Evolutionary conservation across 208 protist species (phyloP), one percentile per base, ranked within the genome.

Genomic region (Trichomonas vaginalis): DNA sequence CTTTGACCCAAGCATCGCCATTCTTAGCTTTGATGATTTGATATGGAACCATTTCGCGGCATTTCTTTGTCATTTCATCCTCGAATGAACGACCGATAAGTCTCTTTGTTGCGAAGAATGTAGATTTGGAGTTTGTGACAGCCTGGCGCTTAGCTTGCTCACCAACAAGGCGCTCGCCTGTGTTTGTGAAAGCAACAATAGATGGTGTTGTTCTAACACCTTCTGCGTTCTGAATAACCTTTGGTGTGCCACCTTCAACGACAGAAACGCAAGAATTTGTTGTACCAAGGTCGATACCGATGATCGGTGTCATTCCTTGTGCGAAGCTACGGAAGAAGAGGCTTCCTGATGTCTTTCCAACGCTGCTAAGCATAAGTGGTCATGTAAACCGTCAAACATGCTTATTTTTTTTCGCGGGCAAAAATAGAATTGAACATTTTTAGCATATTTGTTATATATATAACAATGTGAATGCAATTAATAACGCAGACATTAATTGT

Each of bases 1-100:
- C 97, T 95, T 98, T 96, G 95, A 99, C 97, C 98, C 98, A 99
- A 51, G 98, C 98, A 96, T 99, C 98, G 88, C 98, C 98, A 96
- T 98, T 98, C 95, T 83, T 82, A 39, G 96, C 98, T 96, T 98
- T 97, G 23, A 99, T 97, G 97, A 99, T 99, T 97, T 99, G 98
- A 97, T 98, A 99, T 95, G 99, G 97, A 62, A 98, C 96, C 79
- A 96, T 96, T 90, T 97, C 96, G n/a, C 96, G 62, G 95, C 98
- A 97, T 96, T 97, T 96, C 96, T 98, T 95, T 42, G 97, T 96
- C 95, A 97, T 96, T 17, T 95, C 95, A 80, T 98, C 97, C 37
- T 97, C 96, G 87, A 97, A 98, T 27, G 96, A 62, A 49, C 98
- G 97, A 56, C 98, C 98, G 95, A 98, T 98, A 1, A 98, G 96